A percentile compares a stretch with the other conserved stretches of the same genome.
phyloP scores from a whole-genome alignment of 163 green algal species.

The Chlamydomonas reinhardtii region DNA sequence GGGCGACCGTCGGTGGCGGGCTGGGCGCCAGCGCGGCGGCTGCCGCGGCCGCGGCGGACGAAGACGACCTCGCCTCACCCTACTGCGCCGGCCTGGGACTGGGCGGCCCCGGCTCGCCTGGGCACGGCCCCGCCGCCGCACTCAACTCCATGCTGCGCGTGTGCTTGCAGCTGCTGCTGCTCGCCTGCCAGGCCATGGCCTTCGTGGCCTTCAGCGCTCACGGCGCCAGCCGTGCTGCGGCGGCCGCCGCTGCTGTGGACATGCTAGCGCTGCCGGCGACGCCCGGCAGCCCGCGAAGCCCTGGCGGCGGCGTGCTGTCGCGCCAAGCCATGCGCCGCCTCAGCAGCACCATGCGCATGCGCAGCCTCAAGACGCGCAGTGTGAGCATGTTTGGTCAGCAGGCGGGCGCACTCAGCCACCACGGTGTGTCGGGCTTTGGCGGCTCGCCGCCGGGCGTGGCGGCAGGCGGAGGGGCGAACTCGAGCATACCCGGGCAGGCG shows the following conservation, averaged over 20 bases:
- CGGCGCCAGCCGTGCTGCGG: slow-evolving; percentile 2
- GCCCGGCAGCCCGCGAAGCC: slow-evolving; percentile 32
- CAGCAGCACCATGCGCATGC: slow-evolving; percentile 46
- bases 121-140: not conserved
- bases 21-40: not conserved
- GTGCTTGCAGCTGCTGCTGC: slow-evolving; percentile 37
- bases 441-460: too few relatives aligned
- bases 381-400: slow-evolving; percentile 16
- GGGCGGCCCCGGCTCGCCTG: not conserved
- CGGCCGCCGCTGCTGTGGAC: slow-evolving; percentile 15
- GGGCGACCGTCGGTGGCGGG: not conserved
- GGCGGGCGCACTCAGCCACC: not conserved
- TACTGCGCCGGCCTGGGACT: not conserved
- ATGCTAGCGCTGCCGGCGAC: not conserved
- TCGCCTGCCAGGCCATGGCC: slow-evolving; percentile 43
- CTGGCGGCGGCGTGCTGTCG: slow-evolving; percentile 22
- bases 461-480: too few relatives aligned
- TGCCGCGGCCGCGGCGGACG: not conserved
- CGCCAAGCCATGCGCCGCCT: slow-evolving; percentile 44
- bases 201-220: slow-evolving; percentile 34
- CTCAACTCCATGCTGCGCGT: slow-evolving; percentile 8
- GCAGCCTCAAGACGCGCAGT: slow-evolving; percentile 28
- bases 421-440: not conserved
- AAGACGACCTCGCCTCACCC: not conserved
- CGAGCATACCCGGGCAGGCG: too few relatives aligned